phyloP scores from a whole-genome alignment of 371 early-diverging fungal genomes.

The Amoeboaphelidium protococcarum region DNA sequence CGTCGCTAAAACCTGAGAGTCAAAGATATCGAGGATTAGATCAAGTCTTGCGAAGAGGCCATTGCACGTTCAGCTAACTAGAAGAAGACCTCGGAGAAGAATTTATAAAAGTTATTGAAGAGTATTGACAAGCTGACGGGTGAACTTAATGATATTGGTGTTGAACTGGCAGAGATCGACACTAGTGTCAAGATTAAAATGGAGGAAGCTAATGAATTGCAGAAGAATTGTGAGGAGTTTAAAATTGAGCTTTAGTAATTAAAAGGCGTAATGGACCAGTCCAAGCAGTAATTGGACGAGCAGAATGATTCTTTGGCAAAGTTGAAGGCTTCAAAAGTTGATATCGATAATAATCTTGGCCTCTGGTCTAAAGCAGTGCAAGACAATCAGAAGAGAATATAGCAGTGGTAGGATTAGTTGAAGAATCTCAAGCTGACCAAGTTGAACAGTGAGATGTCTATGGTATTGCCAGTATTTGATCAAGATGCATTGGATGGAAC shows the following conservation, averaged over 20 bases:
- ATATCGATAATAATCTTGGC: conserved; percentile 39
- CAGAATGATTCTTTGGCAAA: conserved; percentile 31
- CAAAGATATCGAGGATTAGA: too few relatives aligned
- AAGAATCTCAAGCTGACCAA: too few relatives aligned
- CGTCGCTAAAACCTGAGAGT: too few relatives aligned
- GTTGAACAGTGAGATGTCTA: too few relatives aligned
- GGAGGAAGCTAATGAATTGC: conserved; percentile 5
- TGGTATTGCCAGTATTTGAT: too few relatives aligned
- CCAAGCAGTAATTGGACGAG: conserved; percentile 41
- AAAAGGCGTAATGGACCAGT: conserved; percentile 49
- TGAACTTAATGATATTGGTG: conserved; percentile 29
- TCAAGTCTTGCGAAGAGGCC: too few relatives aligned
- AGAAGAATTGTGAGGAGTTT: conserved; percentile 5
- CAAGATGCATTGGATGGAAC: too few relatives aligned
- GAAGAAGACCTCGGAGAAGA: conserved; percentile 20
- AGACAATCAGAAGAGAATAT: conserved; percentile 35
- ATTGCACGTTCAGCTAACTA: too few relatives aligned
- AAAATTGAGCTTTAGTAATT: conserved; percentile 23
- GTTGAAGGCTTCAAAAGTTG: conserved; percentile 28
- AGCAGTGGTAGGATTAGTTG: conserved; percentile 27
- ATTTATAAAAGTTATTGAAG: too few relatives aligned
- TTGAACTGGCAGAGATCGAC: conserved; percentile 34
- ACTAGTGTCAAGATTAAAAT: conserved; percentile 30
- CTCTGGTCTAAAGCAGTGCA: conserved; percentile 29
- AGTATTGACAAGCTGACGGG: conserved; percentile 22